Evolutionary conservation across 176 grass and related monocot species (phyloP), one percentile per base, ranked within the genome.

Genomic region (Paspalum notatum): DNA sequence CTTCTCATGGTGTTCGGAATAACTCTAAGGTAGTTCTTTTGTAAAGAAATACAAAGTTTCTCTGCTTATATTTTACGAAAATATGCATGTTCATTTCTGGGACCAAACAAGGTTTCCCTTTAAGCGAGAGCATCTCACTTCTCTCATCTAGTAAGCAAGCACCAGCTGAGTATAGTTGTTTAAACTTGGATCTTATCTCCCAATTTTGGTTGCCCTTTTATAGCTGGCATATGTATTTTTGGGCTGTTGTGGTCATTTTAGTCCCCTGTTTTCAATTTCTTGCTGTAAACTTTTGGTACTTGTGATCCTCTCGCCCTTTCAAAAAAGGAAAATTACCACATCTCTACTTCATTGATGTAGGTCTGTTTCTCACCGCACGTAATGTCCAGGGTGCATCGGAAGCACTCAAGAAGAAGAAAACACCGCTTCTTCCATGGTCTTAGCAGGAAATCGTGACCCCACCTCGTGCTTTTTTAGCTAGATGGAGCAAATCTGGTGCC

Each of bases 391-490:
- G 68, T 86, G 50, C 71, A 83, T 44, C 73, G 80, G 48, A 98
- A 94, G 68, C 90, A 98, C 74, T 92, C 92, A 15, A 85, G 88
- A 79, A 90, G 95, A 89, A 94, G 87, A 68, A 94, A 94, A 74
- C 91, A 97, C 67, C 80, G 91, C 7, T 92, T 97, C 59, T 97
- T 97, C 69, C 94, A 97, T 85, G 94, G 91, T 58, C 94, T 97
- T 66, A 90, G 79, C 77, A 94, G 83, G 91, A 87, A 87, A 58
- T 38, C 49, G 62, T 88, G 68, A 88, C 47, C 12, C 39, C 3
- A 12, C 9, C 4, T 39, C 24, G 7, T 62, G 24, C 47, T 40
- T 70, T 53, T 5, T 8, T 59, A 71, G 14, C 64, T 43, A 60
- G 16, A 68, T 21, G 37, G 26, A 32, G 27, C 15, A 18, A 62